These are phyloP conservation scores for Collybia sordida DNA, from an alignment of 768 basidiomycete species.

Conservation along the genomic window DNA sequence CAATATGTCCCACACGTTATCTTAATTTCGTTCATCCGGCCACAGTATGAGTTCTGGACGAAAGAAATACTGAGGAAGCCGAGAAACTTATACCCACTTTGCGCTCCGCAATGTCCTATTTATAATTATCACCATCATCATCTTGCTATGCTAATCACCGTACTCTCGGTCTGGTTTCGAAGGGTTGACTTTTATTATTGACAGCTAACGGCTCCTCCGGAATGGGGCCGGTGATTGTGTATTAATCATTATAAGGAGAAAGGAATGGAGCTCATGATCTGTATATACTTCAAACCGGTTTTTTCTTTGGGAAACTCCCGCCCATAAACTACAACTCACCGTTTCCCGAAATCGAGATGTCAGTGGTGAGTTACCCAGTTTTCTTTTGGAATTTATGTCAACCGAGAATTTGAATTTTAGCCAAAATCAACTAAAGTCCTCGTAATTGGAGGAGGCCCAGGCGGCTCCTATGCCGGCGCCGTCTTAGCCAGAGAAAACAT, in stretches of 20 bases:
- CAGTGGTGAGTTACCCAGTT: slow-evolving; percentile 1
- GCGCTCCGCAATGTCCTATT: too few species aligned
- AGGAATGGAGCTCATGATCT: neutral
- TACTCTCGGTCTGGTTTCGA: too few species aligned
- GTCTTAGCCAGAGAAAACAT: slow-evolving; percentile 56
- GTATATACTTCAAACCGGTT: too few species aligned
- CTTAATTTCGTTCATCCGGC: too few species aligned
- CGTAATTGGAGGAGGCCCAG: slow-evolving; percentile 62
- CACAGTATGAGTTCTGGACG: too few species aligned
- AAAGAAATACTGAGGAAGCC: too few species aligned
- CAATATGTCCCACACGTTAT: too few species aligned
- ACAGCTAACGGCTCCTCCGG: neutral
- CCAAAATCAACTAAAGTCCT: slow-evolving; percentile 29
- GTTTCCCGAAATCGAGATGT: neutral
- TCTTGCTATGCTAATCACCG: too few species aligned
- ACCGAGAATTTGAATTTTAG: slow-evolving; percentile 9
- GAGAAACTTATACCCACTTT: too few species aligned
- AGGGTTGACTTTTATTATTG: too few species aligned
- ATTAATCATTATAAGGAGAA: too few species aligned
- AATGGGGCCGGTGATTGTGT: neutral
- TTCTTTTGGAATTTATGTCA: neutral
- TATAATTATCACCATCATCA: too few species aligned
- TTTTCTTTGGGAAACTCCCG: neutral
- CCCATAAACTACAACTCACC: neutral
- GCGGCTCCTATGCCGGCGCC: slow-evolving; percentile 55